A percentile compares a stretch with the other conserved stretches of the same genome.
phyloP scores from a whole-genome alignment of 2,329 filamentous ascomycete species.

The Gaeumannomyces tritici region DNA sequence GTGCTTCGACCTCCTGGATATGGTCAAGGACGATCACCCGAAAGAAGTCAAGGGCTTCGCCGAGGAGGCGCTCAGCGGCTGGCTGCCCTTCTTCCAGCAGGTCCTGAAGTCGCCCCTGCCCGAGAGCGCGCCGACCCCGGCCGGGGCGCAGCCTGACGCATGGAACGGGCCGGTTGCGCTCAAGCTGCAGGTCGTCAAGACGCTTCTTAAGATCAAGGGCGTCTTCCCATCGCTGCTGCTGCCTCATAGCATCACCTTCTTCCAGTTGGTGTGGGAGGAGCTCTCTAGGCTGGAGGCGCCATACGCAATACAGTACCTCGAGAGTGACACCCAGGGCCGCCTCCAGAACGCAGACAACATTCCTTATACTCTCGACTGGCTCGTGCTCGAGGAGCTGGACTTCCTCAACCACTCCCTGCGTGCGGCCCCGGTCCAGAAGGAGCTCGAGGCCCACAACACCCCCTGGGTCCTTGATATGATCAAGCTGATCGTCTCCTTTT shows the following conservation, averaged over 20 bases:
- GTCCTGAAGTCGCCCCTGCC: conserved; percentile 70
- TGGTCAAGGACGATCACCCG: conserved; percentile 90
- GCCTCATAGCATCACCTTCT: conserved; percentile 72
- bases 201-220: conserved; percentile 76
- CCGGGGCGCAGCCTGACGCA: conserved; percentile 45
- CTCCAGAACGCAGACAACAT: conserved; percentile 83
- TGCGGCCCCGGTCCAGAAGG: conserved; percentile 77
- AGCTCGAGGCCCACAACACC: conserved; percentile 76
- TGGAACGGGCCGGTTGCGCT: conserved; percentile 80
- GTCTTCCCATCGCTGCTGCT: conserved; percentile 77
- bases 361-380: conserved; percentile 90
- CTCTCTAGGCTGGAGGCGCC: conserved; percentile 61
- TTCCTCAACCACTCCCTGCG: conserved; percentile 87
- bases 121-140: conserved; percentile 45
- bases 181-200: conserved; percentile 91
- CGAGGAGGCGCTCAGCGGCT: conserved; percentile 71
- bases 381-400: conserved; percentile 89
- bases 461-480: conserved; percentile 84
- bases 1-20: conserved; percentile 92
- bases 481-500: conserved; percentile 74
- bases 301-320: conserved; percentile 78
- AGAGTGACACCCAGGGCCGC: conserved; percentile 75
- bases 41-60: conserved; percentile 80
- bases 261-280: conserved; percentile 84
- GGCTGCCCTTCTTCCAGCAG: conserved; percentile 83